Evolutionary conservation across 2,329 filamentous ascomycete genomes (phyloP).

Genomic region (Dothiorella sarmentorum): DNA sequence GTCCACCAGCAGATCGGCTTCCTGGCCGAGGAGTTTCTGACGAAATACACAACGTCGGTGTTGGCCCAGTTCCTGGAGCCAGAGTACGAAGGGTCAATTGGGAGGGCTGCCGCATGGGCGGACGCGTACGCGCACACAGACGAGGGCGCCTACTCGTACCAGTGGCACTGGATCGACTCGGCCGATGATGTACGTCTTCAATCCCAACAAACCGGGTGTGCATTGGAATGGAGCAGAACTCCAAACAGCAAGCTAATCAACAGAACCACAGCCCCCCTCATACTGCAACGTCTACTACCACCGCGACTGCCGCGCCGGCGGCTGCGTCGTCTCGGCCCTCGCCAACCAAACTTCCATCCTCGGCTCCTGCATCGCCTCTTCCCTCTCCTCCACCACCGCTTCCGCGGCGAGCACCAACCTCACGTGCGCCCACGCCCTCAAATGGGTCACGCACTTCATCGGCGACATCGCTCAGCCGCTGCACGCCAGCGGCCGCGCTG

Average conservation of each 20-base stretch:
- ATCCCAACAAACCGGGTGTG: no score
- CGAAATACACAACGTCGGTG: conserved; percentile 30
- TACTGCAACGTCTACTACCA: conserved; percentile 36
- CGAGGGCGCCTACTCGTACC: conserved; percentile 41
- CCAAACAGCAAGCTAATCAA: neutral
- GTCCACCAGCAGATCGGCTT: conserved; percentile 43
- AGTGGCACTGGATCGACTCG: conserved; percentile 42
- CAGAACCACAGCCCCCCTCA: conserved; percentile 25
- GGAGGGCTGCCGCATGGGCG: conserved; percentile 40
- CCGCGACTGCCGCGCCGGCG: conserved; percentile 36
- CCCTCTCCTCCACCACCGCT: conserved; percentile 22
- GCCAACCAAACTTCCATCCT: conserved; percentile 42
- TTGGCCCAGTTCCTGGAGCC: conserved; percentile 38
- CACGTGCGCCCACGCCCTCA: conserved; percentile 41
- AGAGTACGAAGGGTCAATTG: conserved; percentile 39
- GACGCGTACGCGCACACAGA: conserved; percentile 38
- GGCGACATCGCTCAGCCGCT: conserved; percentile 43
- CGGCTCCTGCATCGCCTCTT: conserved; percentile 32
- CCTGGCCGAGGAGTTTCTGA: conserved; percentile 38
- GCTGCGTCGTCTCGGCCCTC: conserved; percentile 42
- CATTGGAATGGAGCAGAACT: neutral
- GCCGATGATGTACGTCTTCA: conserved; percentile 26
- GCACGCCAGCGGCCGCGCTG: conserved; percentile 37
- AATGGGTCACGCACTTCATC: conserved; percentile 42
- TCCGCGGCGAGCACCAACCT: conserved; percentile 28